Evolutionary conservation across 2,329 filamentous ascomycete genomes (phyloP).

Genomic region (Stagonosporopsis rhizophila): DNA sequence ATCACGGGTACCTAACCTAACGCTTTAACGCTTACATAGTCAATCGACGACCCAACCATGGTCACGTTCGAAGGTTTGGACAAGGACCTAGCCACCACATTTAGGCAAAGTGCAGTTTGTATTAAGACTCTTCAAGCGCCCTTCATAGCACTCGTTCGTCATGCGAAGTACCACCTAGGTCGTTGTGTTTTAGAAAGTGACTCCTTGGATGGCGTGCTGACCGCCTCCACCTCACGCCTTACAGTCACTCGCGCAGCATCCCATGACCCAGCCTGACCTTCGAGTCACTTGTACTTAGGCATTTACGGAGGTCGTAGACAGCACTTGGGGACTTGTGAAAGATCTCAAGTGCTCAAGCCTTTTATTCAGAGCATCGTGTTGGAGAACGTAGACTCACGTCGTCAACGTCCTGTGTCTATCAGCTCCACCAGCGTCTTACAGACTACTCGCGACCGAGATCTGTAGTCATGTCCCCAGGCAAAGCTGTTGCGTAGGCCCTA

Average conservation of each 20-base stretch:
- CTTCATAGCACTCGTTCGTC: constrained; percentile 13
- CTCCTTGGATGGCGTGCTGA: constrained; percentile 42
- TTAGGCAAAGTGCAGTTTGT: constrained; percentile 21
- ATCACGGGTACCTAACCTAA: constrained; percentile 25
- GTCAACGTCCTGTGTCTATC: neutral
- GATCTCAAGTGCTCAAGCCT: no score
- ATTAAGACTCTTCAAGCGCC: constrained; percentile 21
- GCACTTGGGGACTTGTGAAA: neutral
- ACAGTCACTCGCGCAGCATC: constrained; percentile 40
- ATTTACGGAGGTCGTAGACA: constrained; percentile 1
- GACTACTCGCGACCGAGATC: neutral
- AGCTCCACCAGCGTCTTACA: neutral
- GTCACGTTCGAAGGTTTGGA: constrained; percentile 14
- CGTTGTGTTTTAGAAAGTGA: constrained; percentile 25
- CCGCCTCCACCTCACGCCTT: constrained; percentile 25
- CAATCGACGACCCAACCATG: neutral
- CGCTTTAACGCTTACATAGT: constrained; percentile 17
- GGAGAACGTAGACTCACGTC: neutral
- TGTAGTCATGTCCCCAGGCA: neutral
- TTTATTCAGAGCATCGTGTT: neutral
- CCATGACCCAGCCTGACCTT: constrained; percentile 32
- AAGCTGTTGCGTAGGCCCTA: neutral
- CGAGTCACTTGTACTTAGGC: constrained; percentile 28
- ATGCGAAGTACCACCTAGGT: constrained; percentile 30
- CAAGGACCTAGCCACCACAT: constrained; percentile 17